These are phyloP conservation scores for Aspergillus fijiensis DNA, from an alignment of 2,329 filamentous ascomycete genomes.

Conservation along the genomic window DNA sequence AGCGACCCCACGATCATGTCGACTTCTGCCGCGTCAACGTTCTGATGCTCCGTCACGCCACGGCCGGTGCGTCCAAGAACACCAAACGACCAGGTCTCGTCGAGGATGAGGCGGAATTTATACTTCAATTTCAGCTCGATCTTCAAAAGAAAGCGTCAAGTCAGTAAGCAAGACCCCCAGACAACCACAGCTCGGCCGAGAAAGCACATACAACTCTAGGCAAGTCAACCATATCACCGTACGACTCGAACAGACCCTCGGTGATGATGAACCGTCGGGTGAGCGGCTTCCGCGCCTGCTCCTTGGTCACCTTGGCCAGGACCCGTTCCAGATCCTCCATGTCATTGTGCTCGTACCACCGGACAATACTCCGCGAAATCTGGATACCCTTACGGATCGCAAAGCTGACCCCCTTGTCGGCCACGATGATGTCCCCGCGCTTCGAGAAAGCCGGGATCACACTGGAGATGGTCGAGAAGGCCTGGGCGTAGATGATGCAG, in stretches of 20 bases:
- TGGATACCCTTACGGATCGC: conserved; percentile 92
- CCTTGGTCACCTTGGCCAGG: conserved; percentile 79
- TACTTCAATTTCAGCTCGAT: conserved; percentile 92
- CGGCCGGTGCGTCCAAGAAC: conserved; percentile 88
- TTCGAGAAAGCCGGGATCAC: conserved; percentile 98
- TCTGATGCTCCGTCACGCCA: conserved; percentile 92
- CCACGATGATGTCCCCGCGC: conserved; percentile 94
- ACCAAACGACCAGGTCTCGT: conserved; percentile 97
- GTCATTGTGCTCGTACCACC: conserved; percentile 95
- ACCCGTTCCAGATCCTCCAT: conserved; percentile 89
- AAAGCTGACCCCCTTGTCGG: conserved; percentile 89
- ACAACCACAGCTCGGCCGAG: neutral
- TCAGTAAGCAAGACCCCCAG: conserved; percentile 8
- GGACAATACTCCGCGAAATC: conserved; percentile 83
- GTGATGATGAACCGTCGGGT: conserved; percentile 95
- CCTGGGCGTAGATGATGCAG: conserved; percentile 93
- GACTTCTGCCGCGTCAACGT: conserved; percentile 87
- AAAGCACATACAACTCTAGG: conserved; percentile 69
- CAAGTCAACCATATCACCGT: conserved; percentile 80
- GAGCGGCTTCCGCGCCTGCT: conserved; percentile 83
- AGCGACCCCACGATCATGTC: conserved; percentile 98
- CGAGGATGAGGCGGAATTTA: conserved; percentile 96
- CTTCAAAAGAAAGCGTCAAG: conserved; percentile 40
- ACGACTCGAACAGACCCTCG: conserved; percentile 88
- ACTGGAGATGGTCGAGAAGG: conserved; percentile 94